These are phyloP conservation scores for Blastobotrys muscicola DNA, from an alignment of 805 yeast genomes.

Conservation along the genomic window DNA sequence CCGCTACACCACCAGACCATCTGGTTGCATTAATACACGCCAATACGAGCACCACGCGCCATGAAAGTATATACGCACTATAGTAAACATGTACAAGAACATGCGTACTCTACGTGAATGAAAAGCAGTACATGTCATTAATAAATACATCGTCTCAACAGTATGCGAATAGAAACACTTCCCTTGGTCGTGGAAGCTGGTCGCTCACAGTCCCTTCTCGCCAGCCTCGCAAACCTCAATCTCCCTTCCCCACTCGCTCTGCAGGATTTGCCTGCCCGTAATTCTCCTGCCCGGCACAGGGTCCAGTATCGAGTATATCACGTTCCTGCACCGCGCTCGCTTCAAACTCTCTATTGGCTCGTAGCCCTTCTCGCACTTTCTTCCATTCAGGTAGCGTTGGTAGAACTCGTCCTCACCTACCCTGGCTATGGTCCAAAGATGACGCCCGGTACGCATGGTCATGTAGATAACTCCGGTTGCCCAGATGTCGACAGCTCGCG, in stretches of 20 bases:
- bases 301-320: constrained; percentile 84
- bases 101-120: not conserved
- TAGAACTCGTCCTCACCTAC: constrained; percentile 73
- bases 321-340: constrained; percentile 84
- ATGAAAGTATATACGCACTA: not conserved
- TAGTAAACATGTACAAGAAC: not conserved
- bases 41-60: not conserved
- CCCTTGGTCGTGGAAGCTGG: too few relatives aligned
- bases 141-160: not conserved
- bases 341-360: constrained; percentile 84
- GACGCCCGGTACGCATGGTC: constrained; percentile 85
- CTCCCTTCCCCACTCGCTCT: constrained; percentile 93
- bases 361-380: constrained; percentile 78
- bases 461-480: constrained; percentile 71
- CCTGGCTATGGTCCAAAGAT: constrained; percentile 77
- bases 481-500: constrained; percentile 81
- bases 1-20: not conserved
- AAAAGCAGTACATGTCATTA: not conserved
- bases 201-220: constrained; percentile 26
- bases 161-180: not conserved
- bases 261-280: constrained; percentile 77
- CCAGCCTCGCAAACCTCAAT: constrained; percentile 72
- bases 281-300: constrained; percentile 85
- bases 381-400: constrained; percentile 58
- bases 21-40: too few relatives aligned